A percentile compares a stretch with the other conserved stretches of the same genome.
Conservation (phyloP, 495 filamentous ascomycete species). For the Talaromyces ruber region DNA sequence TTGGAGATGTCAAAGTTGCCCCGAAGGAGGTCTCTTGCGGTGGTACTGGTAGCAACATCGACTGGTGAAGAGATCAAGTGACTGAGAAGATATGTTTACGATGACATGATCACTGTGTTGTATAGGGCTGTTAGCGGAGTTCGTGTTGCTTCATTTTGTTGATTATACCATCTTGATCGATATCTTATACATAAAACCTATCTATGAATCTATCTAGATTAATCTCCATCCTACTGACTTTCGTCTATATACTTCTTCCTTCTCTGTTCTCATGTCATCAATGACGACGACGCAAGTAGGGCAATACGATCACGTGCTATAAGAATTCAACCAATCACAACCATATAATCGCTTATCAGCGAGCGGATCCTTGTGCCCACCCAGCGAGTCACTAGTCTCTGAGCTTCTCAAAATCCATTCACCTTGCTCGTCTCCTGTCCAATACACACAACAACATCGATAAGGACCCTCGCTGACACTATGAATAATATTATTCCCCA, state of each 20-base stretch:
- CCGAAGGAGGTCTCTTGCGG: constrained; percentile 32
- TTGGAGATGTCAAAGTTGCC: constrained; percentile 38
- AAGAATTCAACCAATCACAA: not conserved
- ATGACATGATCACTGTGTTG: not conserved
- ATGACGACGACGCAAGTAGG: not conserved
- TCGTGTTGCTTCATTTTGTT: not conserved
- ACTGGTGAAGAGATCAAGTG: constrained; percentile 53
- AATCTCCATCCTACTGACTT: not conserved
- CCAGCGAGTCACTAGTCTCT: not conserved
- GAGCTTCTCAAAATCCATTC: not conserved
- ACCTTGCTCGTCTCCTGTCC: not conserved
- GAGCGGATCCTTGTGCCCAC: not conserved
- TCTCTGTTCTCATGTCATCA: too few species aligned
- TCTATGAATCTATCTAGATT: not conserved
- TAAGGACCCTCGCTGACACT: not conserved
- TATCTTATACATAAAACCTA: not conserved
- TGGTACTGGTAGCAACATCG: constrained; percentile 41
- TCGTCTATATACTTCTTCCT: not conserved
- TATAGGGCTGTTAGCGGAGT: not conserved
- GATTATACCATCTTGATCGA: not conserved
- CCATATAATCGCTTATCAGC: not conserved
- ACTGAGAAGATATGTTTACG: not conserved
- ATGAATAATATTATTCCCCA: not conserved
- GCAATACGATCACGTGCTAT: constrained; percentile 3
- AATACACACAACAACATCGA: not conserved